phyloP scores from a whole-genome alignment of 202 grass and related monocot species.

The Carex sylvatica region DNA sequence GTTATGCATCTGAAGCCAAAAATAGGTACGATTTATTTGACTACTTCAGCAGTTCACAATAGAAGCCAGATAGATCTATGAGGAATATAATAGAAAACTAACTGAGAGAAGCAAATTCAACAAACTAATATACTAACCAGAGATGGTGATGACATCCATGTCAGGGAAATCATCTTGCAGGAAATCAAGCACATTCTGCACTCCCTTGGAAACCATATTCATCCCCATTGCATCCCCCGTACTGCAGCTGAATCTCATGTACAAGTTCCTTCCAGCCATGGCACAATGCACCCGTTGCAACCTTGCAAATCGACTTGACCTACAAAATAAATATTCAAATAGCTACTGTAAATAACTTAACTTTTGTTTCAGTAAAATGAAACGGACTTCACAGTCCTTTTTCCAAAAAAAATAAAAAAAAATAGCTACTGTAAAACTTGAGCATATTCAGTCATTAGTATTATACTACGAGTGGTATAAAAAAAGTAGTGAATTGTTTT shows the following conservation, averaged over 20 bases:
- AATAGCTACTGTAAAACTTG: not conserved
- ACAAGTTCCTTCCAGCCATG: constrained; percentile 81
- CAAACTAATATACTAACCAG: constrained; percentile 39
- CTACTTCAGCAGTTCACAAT: not conserved
- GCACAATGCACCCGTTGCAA: constrained; percentile 70
- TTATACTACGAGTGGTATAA: not conserved
- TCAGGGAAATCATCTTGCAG: constrained; percentile 80
- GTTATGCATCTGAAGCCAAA: not conserved
- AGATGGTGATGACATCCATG: constrained; percentile 92
- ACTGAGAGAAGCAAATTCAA: not conserved
- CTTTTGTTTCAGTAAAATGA: no score
- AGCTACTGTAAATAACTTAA: not conserved
- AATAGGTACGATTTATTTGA: not conserved
- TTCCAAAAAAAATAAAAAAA: no score
- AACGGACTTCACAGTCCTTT: no score
- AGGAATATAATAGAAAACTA: not conserved
- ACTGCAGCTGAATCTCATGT: constrained; percentile 85
- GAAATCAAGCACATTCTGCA: constrained; percentile 87
- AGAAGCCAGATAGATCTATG: not conserved
- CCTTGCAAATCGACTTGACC: constrained; percentile 90
- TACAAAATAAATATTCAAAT: constrained; percentile 39
- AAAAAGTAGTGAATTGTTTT: constrained; percentile 9
- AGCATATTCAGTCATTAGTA: not conserved
- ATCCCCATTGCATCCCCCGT: constrained; percentile 99
- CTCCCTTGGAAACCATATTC: constrained; percentile 98